Base-by-base conservation (phyloP, 2,329 filamentous ascomycete genomes). In the Fusarium tupiense region DNA sequence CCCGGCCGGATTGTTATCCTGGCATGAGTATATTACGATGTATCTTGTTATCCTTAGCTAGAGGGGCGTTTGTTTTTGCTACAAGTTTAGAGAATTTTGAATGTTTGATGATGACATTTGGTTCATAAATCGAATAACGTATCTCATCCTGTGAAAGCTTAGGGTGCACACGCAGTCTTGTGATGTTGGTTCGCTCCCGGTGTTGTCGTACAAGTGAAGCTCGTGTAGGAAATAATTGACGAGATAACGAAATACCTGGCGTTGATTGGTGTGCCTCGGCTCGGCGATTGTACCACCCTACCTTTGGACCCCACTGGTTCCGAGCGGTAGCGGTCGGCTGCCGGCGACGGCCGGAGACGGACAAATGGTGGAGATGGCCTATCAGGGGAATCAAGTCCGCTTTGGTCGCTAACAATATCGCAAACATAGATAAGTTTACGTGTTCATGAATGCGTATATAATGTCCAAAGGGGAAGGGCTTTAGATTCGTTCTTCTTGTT, bases 21-120 rank as follows among this genome's bases (percentile, higher is more conserved):
- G 75, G 66, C 65, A 74, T 69, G 75, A 76, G 67, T 74, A 77
- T 77, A 74, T 78, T 63, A 78, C 56, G 73, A 79, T 74, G 74
- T 77, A 79, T 77, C 58, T 67, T 73, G 72, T 64, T 73, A 73
- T 61, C 41, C 63, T 73, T 70, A 71, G 72, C 53, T 73, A 76
- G 69, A 75, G 57, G 68, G 76, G 76, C 76, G 76, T 79, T 78
- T 73, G 61, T 22, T 70, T 67, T 64, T 69, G 53, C 40, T 76
- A 35, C 53, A 56, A 43, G 68, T 69, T 56, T 75, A 77, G 72
- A 78, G 65, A 69, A 68, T 60, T 61, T 69, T 71, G 47, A 76
- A 75, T 67, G 60, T 59, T 69, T 67, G 61, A 72, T 69, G 65
- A 56, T 67, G 64, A 56, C 33, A 68, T 61, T 74, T 65, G 61